Percentiles rank a stretch among this genome's conserved stretches.
Conservation (phyloP, 2,329 filamentous ascomycete species). For the Trichoderma guizhouense region DNA sequence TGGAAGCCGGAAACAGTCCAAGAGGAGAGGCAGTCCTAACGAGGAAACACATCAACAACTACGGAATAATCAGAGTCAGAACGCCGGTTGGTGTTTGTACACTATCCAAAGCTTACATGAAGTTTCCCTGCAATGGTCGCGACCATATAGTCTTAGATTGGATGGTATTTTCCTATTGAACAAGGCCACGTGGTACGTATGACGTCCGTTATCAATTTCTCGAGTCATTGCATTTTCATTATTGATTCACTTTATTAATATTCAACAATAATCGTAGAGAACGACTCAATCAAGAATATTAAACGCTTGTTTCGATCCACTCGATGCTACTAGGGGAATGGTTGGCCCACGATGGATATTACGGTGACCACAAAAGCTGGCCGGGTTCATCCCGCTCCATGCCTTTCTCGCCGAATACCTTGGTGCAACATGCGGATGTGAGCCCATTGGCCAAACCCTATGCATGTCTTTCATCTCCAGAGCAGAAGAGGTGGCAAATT, state of each 20-base stretch:
- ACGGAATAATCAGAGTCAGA: no score
- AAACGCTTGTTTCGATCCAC: no score
- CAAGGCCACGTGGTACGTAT: neutral
- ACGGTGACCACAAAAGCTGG: no score
- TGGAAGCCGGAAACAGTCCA: no score
- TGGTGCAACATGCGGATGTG: neutral
- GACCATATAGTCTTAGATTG: accelerated
- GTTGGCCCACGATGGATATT: neutral
- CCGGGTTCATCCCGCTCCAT: neutral
- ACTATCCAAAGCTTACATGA: neutral
- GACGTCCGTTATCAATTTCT: neutral
- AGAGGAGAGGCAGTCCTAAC: no score
- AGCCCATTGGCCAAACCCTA: neutral
- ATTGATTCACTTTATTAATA: neutral
- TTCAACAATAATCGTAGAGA: no score
- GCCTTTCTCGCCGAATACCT: no score
- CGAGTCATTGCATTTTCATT: neutral
- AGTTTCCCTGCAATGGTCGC: neutral
- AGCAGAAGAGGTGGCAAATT: neutral
- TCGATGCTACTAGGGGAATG: neutral
- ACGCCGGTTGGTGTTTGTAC: no score
- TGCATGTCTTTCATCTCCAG: neutral
- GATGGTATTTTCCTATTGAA: neutral
- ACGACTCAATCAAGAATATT: no score
- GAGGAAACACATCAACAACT: no score